A percentile compares a stretch with the other conserved stretches of the same genome.
phyloP scores from a whole-genome alignment of 352 stramenopile species.

The Elongisporangium senticosum region DNA sequence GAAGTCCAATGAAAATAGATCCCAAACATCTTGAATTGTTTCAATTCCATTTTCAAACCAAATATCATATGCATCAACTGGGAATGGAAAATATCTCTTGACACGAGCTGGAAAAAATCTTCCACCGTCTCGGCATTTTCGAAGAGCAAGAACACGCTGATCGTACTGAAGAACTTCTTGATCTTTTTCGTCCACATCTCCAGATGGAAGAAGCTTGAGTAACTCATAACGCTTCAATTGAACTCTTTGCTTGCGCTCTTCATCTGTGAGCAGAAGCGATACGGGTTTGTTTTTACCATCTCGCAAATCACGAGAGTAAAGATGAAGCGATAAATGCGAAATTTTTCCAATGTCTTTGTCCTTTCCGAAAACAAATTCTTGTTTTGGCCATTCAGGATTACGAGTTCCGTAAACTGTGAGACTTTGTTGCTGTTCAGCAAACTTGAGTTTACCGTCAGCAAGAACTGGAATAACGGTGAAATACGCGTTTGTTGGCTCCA shows the following conservation, averaged over 20 bases:
- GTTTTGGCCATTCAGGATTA: constrained; percentile 50
- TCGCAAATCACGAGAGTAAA: constrained; percentile 53
- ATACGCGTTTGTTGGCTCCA: constrained; percentile 38
- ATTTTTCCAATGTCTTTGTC: constrained; percentile 38
- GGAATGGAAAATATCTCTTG: constrained; percentile 43
- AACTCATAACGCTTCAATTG: constrained; percentile 43
- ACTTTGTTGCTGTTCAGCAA: constrained; percentile 45
- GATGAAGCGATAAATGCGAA: constrained; percentile 60
- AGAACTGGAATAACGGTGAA: constrained; percentile 65
- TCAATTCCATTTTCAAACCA: constrained; percentile 52
- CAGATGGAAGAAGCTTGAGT: constrained; percentile 44
- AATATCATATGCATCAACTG: constrained; percentile 41
- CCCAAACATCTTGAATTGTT: constrained; percentile 51
- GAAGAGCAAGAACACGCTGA: constrained; percentile 63
- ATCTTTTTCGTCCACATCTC: constrained; percentile 41
- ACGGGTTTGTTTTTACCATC: constrained; percentile 26
- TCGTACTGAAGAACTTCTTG: constrained; percentile 50
- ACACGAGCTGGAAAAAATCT: constrained; percentile 56
- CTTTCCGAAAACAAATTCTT: constrained; percentile 65
- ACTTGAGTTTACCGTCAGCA: constrained; percentile 28
- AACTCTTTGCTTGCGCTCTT: constrained; percentile 25
- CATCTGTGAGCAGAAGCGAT: constrained; percentile 22
- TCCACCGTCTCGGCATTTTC: constrained; percentile 39
- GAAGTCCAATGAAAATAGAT: constrained; percentile 53
- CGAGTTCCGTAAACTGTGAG: constrained; percentile 61